Percentiles rank a stretch among this genome's conserved stretches.
Conservation (phyloP, 257 asterid genomes). For the Eucommia ulmoides region DNA sequence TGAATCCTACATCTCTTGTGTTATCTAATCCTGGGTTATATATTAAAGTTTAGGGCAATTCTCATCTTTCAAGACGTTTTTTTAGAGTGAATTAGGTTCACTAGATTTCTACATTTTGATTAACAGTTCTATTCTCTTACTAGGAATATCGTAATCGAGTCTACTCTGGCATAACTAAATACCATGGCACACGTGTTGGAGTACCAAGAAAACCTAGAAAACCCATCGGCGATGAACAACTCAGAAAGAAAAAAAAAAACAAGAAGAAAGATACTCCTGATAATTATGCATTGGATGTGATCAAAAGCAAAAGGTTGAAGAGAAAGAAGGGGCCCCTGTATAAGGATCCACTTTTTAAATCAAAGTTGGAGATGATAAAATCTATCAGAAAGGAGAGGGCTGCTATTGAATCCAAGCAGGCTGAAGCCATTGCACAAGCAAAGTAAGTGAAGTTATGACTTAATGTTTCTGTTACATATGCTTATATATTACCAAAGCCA, state of each 20-base stretch:
- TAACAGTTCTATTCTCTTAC: not conserved
- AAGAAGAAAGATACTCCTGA: constrained; percentile 24
- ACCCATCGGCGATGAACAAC: constrained; percentile 33
- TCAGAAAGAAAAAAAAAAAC: constrained; percentile 23
- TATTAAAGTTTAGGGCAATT: not conserved
- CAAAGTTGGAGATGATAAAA: constrained; percentile 78
- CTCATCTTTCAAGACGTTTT: not conserved
- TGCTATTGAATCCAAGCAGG: constrained; percentile 30
- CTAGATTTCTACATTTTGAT: not conserved
- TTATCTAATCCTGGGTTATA: not conserved
- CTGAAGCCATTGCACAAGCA: constrained; percentile 56
- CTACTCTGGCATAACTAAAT: constrained; percentile 52
- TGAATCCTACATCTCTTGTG: not conserved
- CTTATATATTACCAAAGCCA: too few species aligned
- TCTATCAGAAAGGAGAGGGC: constrained; percentile 63
- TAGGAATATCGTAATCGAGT: constrained; percentile 69
- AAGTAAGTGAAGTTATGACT: constrained; percentile 33
- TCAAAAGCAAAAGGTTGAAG: constrained; percentile 29
- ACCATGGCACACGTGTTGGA: constrained; percentile 47
- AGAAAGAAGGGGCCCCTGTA: constrained; percentile 35
- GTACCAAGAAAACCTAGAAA: constrained; percentile 46
- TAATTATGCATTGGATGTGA: constrained; percentile 16
- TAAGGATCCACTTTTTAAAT: constrained; percentile 67
- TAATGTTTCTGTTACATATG: too few species aligned
- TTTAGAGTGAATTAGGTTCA: not conserved